Evolutionary conservation across 129 eudicot genomes (phyloP).

Genomic region (Apium graveolens): DNA sequence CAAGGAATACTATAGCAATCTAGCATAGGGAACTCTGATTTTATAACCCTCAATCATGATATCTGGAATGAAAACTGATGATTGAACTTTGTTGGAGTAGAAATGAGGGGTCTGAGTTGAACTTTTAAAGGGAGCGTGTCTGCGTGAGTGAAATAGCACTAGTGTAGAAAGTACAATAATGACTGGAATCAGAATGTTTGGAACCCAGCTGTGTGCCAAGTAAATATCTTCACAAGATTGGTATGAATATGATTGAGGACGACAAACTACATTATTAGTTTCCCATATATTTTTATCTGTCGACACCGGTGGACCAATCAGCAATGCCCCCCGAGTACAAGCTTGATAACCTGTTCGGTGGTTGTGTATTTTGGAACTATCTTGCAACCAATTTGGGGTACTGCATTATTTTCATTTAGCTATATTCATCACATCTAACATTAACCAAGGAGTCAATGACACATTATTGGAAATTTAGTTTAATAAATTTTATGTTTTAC

Average conservation of each 20-base stretch:
- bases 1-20: background rate
- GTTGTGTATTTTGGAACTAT: background rate
- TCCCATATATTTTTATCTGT: background rate
- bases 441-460: no score
- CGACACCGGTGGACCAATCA: background rate
- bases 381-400: background rate
- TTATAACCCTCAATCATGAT: background rate
- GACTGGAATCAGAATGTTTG: slow-evolving; percentile 1
- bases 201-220: background rate
- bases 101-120: background rate
- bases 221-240: slow-evolving; percentile 9
- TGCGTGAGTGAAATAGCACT: background rate
- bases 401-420: no score
- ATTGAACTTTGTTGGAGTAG: background rate
- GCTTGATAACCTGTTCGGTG: background rate
- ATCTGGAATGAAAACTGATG: background rate
- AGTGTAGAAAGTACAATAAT: slow-evolving; percentile 3
- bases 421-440: no score
- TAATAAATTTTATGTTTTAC: no score
- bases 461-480: no score
- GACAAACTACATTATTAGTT: background rate
- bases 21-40: background rate
- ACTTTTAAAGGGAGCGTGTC: background rate
- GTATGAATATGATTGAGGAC: background rate
- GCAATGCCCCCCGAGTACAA: background rate